A percentile compares a stretch with the other conserved stretches of the same genome.
phyloP scores from a whole-genome alignment of 2,329 filamentous ascomycete species.

The Colletotrichum sidae region DNA sequence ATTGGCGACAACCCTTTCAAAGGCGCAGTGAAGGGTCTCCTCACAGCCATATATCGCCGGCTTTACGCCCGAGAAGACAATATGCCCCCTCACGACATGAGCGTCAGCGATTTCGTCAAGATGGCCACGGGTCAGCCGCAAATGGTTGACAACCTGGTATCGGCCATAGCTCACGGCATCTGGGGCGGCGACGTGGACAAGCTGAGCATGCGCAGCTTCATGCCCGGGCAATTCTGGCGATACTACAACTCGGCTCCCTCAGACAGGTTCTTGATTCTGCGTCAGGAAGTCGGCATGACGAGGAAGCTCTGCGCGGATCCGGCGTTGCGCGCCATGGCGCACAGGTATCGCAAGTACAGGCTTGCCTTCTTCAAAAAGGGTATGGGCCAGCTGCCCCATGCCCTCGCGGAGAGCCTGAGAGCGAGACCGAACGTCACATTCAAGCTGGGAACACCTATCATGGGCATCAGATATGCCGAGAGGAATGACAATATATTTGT shows the following conservation, averaged over 20 bases:
- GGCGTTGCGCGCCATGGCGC: slow-evolving; percentile 12
- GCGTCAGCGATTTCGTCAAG: slow-evolving; percentile 74
- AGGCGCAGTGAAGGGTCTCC: slow-evolving; percentile 43
- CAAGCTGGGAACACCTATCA: slow-evolving; percentile 60
- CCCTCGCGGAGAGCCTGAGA: slow-evolving; percentile 63
- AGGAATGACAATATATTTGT: slow-evolving; percentile 56
- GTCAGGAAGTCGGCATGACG: slow-evolving; percentile 39
- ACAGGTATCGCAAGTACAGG: slow-evolving; percentile 19
- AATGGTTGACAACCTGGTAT: slow-evolving; percentile 78
- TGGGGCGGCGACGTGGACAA: slow-evolving; percentile 90
- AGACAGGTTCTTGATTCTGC: slow-evolving; percentile 42
- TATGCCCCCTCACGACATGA: slow-evolving; percentile 68
- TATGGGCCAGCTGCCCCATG: slow-evolving; percentile 70
- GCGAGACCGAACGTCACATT: slow-evolving; percentile 70
- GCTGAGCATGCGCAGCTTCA: slow-evolving; percentile 76
- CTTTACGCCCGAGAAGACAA: slow-evolving; percentile 37
- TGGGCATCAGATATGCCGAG: slow-evolving; percentile 54
- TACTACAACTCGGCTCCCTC: slow-evolving; percentile 34
- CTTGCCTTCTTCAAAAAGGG: slow-evolving; percentile 65
- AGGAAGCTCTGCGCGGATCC: slow-evolving; percentile 38
- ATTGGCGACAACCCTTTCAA: slow-evolving; percentile 39
- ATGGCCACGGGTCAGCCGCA: slow-evolving; percentile 63
- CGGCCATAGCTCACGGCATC: slow-evolving; percentile 85
- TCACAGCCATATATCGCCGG: slow-evolving; percentile 51
- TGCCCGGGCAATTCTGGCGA: slow-evolving; percentile 60